Evolutionary conservation across 257 asterid genomes (phyloP), one percentile per base, ranked within the genome.

Genomic region (Thymus quinquecostatus): DNA sequence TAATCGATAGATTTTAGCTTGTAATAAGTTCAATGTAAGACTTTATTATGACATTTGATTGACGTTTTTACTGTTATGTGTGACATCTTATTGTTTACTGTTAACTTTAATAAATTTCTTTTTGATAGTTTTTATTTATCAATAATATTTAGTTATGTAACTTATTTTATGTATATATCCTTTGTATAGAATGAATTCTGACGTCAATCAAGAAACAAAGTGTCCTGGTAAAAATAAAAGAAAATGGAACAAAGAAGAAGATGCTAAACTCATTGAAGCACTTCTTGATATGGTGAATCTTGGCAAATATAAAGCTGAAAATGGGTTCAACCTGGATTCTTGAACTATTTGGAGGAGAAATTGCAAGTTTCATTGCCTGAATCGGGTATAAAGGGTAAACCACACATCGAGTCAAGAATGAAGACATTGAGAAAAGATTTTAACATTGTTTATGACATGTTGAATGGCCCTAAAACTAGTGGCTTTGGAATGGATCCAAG

Each of bases 331-430:
- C 64, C 44, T 13, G 47, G 55, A 4, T 62, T 61, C 40, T 29
- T 72, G 29, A 72, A 62, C 3, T 36, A 38, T 50, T n/a, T 63
- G 29, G 77, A 72, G 47, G 77, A 72, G 1, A 62, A 50, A 32
- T 1, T 72, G 55, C 53, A 34, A 34, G 38, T 36, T 61, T 48
- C 56, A 13, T 14, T 72, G 12, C 64, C 57, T 38, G 40, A 45
- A 7, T 51, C 64, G 0, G 54, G 34, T 34, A 1, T 34, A 3
- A 34, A 34, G 38, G 38, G 4, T 34, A 34, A 34, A 34, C 38
- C 38, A 34, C 38, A 34, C 38, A 34, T 34, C 4, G 38, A 34
- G 38, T 34, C 38, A 1, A 34, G 38, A 34, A 34, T 34, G 2
- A 34, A 34, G 4, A 34, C 38, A 34, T 3, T 34, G 38, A 34